A percentile compares a stretch with the other conserved stretches of the same genome.
Evolutionary conservation across 1,139 yeast genomes (phyloP).

Genomic region (Sugiyamaella sp.): DNA sequence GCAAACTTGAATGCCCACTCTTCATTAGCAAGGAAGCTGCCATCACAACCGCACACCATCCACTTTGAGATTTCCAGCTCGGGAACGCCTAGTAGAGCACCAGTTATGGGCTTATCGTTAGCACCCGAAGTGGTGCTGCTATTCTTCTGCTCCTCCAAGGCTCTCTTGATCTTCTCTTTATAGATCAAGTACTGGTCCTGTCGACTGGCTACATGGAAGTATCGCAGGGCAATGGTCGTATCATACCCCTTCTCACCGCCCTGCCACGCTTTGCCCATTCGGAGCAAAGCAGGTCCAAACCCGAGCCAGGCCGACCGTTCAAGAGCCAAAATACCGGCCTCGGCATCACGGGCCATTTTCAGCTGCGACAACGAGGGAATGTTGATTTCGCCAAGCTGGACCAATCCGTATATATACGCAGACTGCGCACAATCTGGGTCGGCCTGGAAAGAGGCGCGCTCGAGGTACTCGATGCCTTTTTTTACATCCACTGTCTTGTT

Average conservation of each 20-base stretch:
- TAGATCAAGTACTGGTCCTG: slow-evolving; percentile 40
- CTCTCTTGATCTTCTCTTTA: slow-evolving; percentile 27
- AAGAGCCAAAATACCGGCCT: slow-evolving; percentile 39
- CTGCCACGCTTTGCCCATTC: slow-evolving; percentile 48
- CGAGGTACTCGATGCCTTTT: slow-evolving; percentile 38
- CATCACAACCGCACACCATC: slow-evolving; percentile 45
- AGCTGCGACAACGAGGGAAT: slow-evolving; percentile 20
- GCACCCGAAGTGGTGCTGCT: neutral
- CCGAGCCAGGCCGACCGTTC: slow-evolving; percentile 45
- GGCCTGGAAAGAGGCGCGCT: slow-evolving; percentile 38
- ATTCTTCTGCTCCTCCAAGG: slow-evolving; percentile 18
- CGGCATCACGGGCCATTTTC: slow-evolving; percentile 21
- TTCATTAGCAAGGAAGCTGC: slow-evolving; percentile 40
- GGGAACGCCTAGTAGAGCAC: slow-evolving; percentile 39
- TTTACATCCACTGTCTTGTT: slow-evolving; percentile 34
- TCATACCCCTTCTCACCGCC: slow-evolving; percentile 44
- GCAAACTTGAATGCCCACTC: slow-evolving; percentile 46
- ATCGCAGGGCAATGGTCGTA: slow-evolving; percentile 44
- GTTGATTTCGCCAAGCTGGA: slow-evolving; percentile 42
- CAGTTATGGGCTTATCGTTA: slow-evolving; percentile 1
- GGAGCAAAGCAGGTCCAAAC: slow-evolving; percentile 45
- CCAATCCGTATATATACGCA: slow-evolving; percentile 43
- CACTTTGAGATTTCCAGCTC: slow-evolving; percentile 48
- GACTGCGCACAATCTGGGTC: slow-evolving; percentile 47
- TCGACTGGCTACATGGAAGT: slow-evolving; percentile 45